These are phyloP conservation scores for Scleromitrula shiraiana DNA, from an alignment of 2,329 filamentous ascomycete species.

Conservation along the genomic window DNA sequence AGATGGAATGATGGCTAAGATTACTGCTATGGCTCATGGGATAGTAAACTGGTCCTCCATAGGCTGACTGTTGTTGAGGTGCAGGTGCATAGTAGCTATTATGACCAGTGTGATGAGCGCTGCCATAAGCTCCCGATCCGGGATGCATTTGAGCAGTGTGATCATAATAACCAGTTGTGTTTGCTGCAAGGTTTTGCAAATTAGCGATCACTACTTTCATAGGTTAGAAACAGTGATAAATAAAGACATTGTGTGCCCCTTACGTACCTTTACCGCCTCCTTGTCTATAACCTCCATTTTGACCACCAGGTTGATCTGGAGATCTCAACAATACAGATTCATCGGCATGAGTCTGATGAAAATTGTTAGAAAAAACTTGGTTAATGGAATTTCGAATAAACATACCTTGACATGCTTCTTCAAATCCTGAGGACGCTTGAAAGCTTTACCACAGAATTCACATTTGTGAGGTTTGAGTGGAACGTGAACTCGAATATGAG, in stretches of 20 bases:
- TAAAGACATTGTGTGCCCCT: conserved; percentile 19
- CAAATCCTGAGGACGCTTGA: conserved; percentile 96
- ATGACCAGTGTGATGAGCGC: conserved; percentile 45
- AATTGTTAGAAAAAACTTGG: not conserved
- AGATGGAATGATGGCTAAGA: conserved; percentile 52
- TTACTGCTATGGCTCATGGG: conserved; percentile 59
- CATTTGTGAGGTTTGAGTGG: conserved; percentile 98
- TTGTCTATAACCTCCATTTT: conserved; percentile 43
- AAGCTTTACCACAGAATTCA: conserved; percentile 96
- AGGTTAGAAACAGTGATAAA: conserved; percentile 22
- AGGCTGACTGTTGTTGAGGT: conserved; percentile 39
- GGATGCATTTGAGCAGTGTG: conserved; percentile 54
- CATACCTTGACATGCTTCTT: conserved; percentile 94
- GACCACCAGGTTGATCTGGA: conserved; percentile 27
- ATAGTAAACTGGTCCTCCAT: conserved; percentile 66
- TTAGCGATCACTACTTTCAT: conserved; percentile 26
- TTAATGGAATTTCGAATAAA: not conserved
- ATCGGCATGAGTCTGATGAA: conserved; percentile 72
- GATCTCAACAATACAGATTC: conserved; percentile 64
- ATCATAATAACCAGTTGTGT: conserved; percentile 46
- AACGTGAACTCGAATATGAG: conserved; percentile 97
- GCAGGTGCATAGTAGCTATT: conserved; percentile 45
- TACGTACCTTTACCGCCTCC: conserved; percentile 30
- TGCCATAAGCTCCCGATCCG: conserved; percentile 40
- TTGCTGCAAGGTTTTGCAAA: conserved; percentile 28